These are phyloP conservation scores for Canariomyces notabilis DNA, from an alignment of 2,329 filamentous ascomycete genomes.

Conservation along the genomic window DNA sequence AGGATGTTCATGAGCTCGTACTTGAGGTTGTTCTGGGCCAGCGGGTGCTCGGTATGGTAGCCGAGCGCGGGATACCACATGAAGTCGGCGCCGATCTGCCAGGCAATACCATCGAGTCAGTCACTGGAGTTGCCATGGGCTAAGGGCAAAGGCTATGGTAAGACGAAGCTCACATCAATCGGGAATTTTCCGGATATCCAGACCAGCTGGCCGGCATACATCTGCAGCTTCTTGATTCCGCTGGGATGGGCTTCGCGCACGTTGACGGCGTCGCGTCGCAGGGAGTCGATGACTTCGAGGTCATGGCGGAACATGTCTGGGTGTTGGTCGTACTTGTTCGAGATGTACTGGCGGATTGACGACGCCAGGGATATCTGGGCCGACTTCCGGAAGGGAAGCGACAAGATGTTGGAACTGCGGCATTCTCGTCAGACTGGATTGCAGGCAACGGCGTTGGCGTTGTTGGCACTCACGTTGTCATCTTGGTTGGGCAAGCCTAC, in stretches of 20 bases:
- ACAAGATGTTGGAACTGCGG: constrained; percentile 55
- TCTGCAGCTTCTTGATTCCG: constrained; percentile 81
- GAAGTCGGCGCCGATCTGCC: constrained; percentile 85
- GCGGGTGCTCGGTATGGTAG: constrained; percentile 74
- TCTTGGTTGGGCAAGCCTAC: no score
- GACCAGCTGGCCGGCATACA: constrained; percentile 85
- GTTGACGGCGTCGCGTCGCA: constrained; percentile 82
- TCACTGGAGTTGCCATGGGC: neutral
- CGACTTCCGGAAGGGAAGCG: constrained; percentile 83
- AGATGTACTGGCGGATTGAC: constrained; percentile 92
- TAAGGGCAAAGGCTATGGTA: neutral
- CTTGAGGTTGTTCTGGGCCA: constrained; percentile 61
- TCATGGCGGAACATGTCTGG: constrained; percentile 94
- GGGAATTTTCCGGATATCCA: constrained; percentile 96
- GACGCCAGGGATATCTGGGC: constrained; percentile 71
- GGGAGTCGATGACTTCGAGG: constrained; percentile 72
- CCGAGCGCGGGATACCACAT: constrained; percentile 93
- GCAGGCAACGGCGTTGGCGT: neutral
- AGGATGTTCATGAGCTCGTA: constrained; percentile 89
- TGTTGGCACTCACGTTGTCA: constrained; percentile 19
- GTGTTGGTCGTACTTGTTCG: constrained; percentile 96
- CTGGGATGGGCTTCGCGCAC: constrained; percentile 82
- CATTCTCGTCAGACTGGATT: neutral
- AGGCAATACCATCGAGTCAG: no score
- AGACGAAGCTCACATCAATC: constrained; percentile 62